Percentiles rank a stretch among this genome's conserved stretches.
These are phyloP conservation scores for Euphrasia arctica DNA, from an alignment of 305 asterid genomes.

Conservation along the genomic window DNA sequence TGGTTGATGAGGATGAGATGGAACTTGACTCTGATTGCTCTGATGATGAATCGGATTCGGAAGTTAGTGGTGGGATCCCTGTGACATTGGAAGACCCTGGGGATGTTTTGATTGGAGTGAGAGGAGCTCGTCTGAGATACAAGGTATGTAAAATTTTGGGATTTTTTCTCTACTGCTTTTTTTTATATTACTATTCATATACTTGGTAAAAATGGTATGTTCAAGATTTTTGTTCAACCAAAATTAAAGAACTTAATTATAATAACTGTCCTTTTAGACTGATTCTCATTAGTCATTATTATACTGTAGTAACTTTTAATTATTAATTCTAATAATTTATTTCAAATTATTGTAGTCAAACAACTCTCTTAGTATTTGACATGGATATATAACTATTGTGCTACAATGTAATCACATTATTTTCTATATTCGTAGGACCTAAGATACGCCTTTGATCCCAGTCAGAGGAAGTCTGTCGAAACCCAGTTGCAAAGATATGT, in stretches of 20 bases:
- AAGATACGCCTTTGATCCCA: slow-evolving; percentile 56
- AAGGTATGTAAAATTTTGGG: slow-evolving; percentile 42
- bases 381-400: background rate
- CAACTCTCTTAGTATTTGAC: background rate
- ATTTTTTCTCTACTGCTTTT: slow-evolving; percentile 5
- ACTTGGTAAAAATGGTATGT: background rate
- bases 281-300: background rate
- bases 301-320: background rate
- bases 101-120: slow-evolving; percentile 62
- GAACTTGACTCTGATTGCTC: slow-evolving; percentile 61
- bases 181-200: background rate
- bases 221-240: background rate
- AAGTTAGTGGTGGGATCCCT: slow-evolving; percentile 33
- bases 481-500: slow-evolving; percentile 53
- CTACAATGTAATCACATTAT: slow-evolving; percentile 16
- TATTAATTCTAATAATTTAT: background rate
- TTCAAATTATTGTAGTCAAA: background rate
- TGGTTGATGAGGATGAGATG: slow-evolving; percentile 58
- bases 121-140: slow-evolving; percentile 56
- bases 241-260: background rate
- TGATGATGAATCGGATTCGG: slow-evolving; percentile 56
- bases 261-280: background rate
- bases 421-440: slow-evolving; percentile 55
- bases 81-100: slow-evolving; percentile 43
- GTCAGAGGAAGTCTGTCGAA: slow-evolving; percentile 51